phyloP scores from a whole-genome alignment of 768 basidiomycete genomes.

The Mycena indigotica region DNA sequence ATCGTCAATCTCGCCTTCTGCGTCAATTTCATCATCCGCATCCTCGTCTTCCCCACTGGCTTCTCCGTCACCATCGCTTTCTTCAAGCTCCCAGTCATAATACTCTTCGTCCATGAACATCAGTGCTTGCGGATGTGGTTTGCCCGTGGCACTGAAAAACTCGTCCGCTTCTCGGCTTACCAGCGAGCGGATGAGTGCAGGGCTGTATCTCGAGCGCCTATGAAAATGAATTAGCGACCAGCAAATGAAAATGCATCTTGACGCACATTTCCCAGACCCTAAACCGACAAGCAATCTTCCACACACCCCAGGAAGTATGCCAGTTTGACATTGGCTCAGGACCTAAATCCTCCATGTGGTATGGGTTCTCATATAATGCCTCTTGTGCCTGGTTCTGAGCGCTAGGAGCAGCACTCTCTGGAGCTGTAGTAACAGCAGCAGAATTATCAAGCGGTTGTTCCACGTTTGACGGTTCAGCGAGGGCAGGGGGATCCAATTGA shows the following conservation, averaged over 20 bases:
- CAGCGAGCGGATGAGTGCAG: constrained; percentile 21
- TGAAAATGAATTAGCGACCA: neutral
- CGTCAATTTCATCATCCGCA: constrained; percentile 3
- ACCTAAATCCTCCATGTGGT: constrained; percentile 12
- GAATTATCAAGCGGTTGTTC: no score
- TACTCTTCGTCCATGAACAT: constrained; percentile 26
- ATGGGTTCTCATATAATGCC: no score
- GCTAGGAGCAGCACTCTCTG: neutral
- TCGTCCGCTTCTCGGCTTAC: constrained; percentile 24
- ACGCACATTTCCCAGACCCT: constrained; percentile 23
- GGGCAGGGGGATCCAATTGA: no score
- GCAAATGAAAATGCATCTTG: neutral
- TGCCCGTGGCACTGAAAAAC: constrained; percentile 15
- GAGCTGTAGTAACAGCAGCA: no score
- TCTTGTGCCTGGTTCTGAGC: no score
- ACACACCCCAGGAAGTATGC: constrained; percentile 18
- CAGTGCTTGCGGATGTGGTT: constrained; percentile 18
- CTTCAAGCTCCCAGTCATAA: constrained; percentile 24
- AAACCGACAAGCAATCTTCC: constrained; percentile 24
- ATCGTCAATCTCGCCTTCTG: neutral
- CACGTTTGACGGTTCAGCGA: no score
- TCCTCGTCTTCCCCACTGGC: constrained; percentile 4
- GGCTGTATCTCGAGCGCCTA: constrained; percentile 17
- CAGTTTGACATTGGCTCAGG: constrained; percentile 12
- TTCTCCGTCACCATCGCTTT: constrained; percentile 8